phyloP scores from a whole-genome alignment of 441 rosid species.

The Bocquillonia castaneifolia region DNA sequence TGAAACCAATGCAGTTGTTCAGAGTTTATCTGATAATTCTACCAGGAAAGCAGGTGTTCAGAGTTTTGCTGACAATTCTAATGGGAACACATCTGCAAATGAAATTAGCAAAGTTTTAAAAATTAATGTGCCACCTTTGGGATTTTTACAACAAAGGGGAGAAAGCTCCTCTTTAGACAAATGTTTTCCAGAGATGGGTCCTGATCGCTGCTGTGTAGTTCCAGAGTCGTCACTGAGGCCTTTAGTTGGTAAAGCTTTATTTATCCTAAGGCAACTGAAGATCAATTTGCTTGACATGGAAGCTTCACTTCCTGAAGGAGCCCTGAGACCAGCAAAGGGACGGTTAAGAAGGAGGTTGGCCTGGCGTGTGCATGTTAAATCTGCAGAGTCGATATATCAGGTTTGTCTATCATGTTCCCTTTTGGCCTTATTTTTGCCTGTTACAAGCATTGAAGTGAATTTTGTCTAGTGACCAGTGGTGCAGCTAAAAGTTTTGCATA shows the following conservation, averaged over 20 bases:
- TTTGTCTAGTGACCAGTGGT: not conserved
- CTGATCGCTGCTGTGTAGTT: conserved; percentile 50
- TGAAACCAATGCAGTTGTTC: conserved; percentile 31
- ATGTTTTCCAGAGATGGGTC: conserved; percentile 25
- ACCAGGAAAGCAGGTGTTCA: conserved; percentile 26
- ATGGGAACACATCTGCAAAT: conserved; percentile 24
- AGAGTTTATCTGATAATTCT: conserved; percentile 32
- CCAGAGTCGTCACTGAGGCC: conserved; percentile 77
- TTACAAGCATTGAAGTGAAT: no score
- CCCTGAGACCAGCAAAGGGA: conserved; percentile 68
- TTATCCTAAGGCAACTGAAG: conserved; percentile 55
- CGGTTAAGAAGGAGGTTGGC: conserved; percentile 59
- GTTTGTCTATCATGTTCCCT: conserved; percentile 37
- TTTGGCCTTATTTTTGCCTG: no score
- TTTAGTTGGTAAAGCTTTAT: conserved; percentile 52
- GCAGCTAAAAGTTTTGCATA: not conserved
- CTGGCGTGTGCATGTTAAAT: conserved; percentile 84
- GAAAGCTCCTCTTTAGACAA: conserved; percentile 33
- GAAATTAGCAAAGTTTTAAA: conserved; percentile 34
- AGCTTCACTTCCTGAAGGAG: conserved; percentile 76
- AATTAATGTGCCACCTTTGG: conserved; percentile 28
- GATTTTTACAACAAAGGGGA: conserved; percentile 41
- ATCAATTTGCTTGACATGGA: conserved; percentile 90
- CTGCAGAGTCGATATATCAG: conserved; percentile 81
- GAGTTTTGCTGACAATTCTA: conserved; percentile 31